Conservation (phyloP, 2,329 filamentous ascomycete species). For the Alternaria tenuissima region DNA sequence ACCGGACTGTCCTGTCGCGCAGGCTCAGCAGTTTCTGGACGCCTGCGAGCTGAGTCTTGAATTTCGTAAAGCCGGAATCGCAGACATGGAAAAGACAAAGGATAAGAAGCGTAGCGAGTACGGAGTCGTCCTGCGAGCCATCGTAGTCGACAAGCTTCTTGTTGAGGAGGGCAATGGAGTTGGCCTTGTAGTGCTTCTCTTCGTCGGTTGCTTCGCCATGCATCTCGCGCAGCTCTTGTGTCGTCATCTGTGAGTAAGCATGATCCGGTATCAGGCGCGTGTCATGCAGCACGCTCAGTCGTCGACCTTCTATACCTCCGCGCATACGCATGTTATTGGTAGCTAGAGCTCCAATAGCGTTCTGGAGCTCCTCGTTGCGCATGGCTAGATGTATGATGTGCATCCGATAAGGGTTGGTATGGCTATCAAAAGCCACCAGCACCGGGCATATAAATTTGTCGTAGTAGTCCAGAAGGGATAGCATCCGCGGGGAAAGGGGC, state of each 20-base stretch:
- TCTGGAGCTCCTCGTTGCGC: constrained; percentile 82
- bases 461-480: constrained; percentile 92
- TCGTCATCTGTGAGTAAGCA: constrained; percentile 49
- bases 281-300: constrained; percentile 43
- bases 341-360: constrained; percentile 88
- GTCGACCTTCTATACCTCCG: constrained; percentile 64
- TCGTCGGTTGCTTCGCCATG: constrained; percentile 70
- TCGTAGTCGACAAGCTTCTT: constrained; percentile 79
- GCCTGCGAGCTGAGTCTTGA: constrained; percentile 90
- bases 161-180: constrained; percentile 84
- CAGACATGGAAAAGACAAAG: constrained; percentile 93
- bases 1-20: constrained; percentile 68
- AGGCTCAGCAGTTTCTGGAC: constrained; percentile 89
- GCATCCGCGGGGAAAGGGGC: constrained; percentile 76
- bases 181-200: constrained; percentile 84
- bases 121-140: constrained; percentile 82
- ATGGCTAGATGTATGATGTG: constrained; percentile 82
- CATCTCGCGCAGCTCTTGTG: constrained; percentile 50
- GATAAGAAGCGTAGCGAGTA: constrained; percentile 85
- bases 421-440: constrained; percentile 89
- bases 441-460: constrained; percentile 90
- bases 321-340: constrained; percentile 92
- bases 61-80: constrained; percentile 90
- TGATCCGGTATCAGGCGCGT: constrained; percentile 47
- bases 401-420: constrained; percentile 81